Evolutionary conservation across 805 yeast species (phyloP).

Genomic region (Candida lessepsii): DNA sequence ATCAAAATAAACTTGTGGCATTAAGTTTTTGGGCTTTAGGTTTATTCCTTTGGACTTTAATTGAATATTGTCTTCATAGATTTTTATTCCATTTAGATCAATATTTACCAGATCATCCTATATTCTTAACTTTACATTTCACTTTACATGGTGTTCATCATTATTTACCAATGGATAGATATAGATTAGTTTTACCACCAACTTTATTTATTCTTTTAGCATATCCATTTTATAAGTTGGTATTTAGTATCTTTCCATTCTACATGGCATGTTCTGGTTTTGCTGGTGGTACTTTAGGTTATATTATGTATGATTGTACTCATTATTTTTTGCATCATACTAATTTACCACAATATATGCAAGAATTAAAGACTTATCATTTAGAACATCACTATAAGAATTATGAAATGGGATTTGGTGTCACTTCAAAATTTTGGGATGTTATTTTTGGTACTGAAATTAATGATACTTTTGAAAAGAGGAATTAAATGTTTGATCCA

Average conservation of each 20-base stretch:
- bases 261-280: constrained; percentile 87
- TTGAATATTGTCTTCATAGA: constrained; percentile 87
- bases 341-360: constrained; percentile 71
- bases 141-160: constrained; percentile 95
- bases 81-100: constrained; percentile 90
- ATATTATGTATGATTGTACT: constrained; percentile 86
- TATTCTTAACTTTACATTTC: constrained; percentile 81
- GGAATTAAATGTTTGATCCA: constrained; percentile 17
- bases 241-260: constrained; percentile 74
- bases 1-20: constrained; percentile 47
- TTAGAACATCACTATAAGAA: constrained; percentile 97
- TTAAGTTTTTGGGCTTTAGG: constrained; percentile 70
- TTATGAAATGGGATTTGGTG: constrained; percentile 96
- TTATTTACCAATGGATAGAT: constrained; percentile 93
- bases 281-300: constrained; percentile 95
- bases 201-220: constrained; percentile 70
- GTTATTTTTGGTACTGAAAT: constrained; percentile 81
- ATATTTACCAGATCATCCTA: constrained; percentile 75
- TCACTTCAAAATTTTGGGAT: constrained; percentile 94
- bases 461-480: constrained; percentile 48
- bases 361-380: constrained; percentile 82
- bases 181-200: constrained; percentile 96
- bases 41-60: constrained; percentile 87
- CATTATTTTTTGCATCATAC: constrained; percentile 94
- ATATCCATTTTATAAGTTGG: constrained; percentile 76